Conservation (phyloP, 2,329 filamentous ascomycete species). For the Hirsutella thompsonii region DNA sequence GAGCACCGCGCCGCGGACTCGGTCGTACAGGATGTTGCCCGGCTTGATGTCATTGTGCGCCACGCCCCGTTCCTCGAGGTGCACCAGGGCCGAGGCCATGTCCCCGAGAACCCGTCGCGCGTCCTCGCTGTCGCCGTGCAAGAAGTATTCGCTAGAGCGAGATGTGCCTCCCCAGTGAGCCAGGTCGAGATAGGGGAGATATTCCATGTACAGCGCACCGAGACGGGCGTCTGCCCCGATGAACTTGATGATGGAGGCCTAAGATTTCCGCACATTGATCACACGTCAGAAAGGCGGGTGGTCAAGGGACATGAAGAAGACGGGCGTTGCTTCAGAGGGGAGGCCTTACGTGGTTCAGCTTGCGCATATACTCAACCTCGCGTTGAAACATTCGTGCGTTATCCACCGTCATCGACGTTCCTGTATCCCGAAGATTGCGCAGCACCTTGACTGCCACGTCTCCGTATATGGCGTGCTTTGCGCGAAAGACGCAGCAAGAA, state of each 20-base stretch:
- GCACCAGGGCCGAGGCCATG: conserved; percentile 6
- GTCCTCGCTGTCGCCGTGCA: conserved; percentile 1
- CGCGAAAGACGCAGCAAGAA: not conserved
- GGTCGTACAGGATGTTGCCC: conserved; percentile 6
- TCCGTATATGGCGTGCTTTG: not conserved
- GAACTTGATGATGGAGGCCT: not conserved
- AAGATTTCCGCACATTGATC: not conserved
- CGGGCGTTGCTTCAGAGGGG: too few relatives aligned
- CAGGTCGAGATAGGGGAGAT: not conserved
- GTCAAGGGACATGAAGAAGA: not conserved
- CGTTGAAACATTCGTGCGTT: not conserved
- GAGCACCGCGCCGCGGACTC: not conserved
- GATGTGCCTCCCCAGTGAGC: not conserved
- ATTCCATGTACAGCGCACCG: not conserved
- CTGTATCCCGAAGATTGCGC: not conserved
- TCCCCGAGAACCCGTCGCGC: conserved; percentile 5
- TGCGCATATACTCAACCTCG: not conserved
- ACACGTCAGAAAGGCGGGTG: too few relatives aligned
- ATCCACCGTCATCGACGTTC: too few relatives aligned
- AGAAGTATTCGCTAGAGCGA: not conserved
- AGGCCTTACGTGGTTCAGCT: not conserved
- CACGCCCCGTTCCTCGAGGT: conserved; percentile 3
- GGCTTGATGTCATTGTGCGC: conserved; percentile 10
- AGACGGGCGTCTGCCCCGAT: not conserved
- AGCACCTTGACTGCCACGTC: not conserved